Evolutionary conservation across 2,329 filamentous ascomycete genomes (phyloP).

Genomic region (Talaromyces piceae): DNA sequence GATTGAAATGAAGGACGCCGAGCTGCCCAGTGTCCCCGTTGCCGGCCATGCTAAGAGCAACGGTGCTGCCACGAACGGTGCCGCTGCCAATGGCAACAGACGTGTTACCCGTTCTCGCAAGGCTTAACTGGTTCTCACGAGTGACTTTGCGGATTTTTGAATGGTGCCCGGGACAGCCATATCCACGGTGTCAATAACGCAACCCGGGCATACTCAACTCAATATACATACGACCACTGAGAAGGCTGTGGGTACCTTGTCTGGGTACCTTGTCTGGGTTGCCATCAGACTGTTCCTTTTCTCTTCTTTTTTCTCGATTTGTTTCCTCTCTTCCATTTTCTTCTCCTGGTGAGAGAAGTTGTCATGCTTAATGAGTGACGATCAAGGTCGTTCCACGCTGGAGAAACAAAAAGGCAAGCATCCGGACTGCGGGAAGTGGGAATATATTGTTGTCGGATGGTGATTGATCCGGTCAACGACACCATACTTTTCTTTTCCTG

Average conservation of each 20-base stretch:
- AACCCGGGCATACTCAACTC: background rate
- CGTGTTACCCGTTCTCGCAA: conserved; percentile 42
- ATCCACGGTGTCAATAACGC: background rate
- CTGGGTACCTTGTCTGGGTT: background rate
- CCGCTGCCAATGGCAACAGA: conserved; percentile 31
- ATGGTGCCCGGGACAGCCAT: background rate
- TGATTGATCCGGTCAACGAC: background rate
- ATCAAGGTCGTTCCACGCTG: conserved; percentile 8
- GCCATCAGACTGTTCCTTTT: background rate
- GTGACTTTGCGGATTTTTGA: background rate
- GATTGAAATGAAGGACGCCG: conserved; percentile 73
- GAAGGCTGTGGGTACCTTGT: background rate
- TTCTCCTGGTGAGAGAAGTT: conserved; percentile 6
- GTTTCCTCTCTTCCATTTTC: background rate
- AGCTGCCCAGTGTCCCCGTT: conserved; percentile 39
- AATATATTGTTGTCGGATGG: background rate
- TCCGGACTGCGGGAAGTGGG: background rate
- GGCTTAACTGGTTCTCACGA: conserved; percentile 25
- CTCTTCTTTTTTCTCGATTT: background rate
- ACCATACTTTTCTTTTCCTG: background rate
- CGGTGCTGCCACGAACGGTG: conserved; percentile 18
- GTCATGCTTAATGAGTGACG: conserved; percentile 11
- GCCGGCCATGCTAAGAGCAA: conserved; percentile 9
- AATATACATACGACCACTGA: too few species aligned
- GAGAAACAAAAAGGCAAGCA: background rate